Base-by-base conservation (phyloP, 805 yeast species). In the Osmozyma mogii region DNA sequence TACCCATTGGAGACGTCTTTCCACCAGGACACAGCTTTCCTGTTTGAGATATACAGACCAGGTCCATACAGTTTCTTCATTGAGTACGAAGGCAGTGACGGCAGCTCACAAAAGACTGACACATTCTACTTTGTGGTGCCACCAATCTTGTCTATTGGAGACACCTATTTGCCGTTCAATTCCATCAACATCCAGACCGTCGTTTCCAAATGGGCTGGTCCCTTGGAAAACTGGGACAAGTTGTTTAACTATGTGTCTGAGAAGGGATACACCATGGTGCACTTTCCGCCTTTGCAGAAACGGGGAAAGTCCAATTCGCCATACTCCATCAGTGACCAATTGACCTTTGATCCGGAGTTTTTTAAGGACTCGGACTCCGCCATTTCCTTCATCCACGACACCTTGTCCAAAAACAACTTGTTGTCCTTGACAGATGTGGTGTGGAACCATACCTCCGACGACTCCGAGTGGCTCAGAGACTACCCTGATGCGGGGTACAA, bases 211-310 rank as follows among this genome's bases (percentile, higher is more conserved):
- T 85, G 96, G 89, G 72, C 88, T 58, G 96, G 96, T 2, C 68
- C 73, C 2, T 50, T 66, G 19, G 50, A 52, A 2, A 54, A 71
- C 9, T 89, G 97, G 97, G 72, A 73, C 33, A 50, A 56, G 1
- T 60, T 82, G 33, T 82, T 89, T 35, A 50, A 53, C 1, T 70
- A 70, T 26, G 70, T 89, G 25, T 57, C 78, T 10, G 50, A 57
- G 6, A 92, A 92, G 54, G 88, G 92, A 13, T 89, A 89, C 61
- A 92, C 92, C 54, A 84, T 89, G 96, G 65, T 92, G 25, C 98
- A 89, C 61, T 89, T 89, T 53, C 88, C 96, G 5, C 98, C 98
- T 0, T 64, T 89, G 43, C 96, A 89, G 56, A 60, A 77, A 39
- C 68, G 97, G 32, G 98, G 98, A 19, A 80, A 69, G 37, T 83